Evolutionary conservation across 371 early-diverging fungal species (phyloP).

Genomic region (Saksenaea oblongispora): DNA sequence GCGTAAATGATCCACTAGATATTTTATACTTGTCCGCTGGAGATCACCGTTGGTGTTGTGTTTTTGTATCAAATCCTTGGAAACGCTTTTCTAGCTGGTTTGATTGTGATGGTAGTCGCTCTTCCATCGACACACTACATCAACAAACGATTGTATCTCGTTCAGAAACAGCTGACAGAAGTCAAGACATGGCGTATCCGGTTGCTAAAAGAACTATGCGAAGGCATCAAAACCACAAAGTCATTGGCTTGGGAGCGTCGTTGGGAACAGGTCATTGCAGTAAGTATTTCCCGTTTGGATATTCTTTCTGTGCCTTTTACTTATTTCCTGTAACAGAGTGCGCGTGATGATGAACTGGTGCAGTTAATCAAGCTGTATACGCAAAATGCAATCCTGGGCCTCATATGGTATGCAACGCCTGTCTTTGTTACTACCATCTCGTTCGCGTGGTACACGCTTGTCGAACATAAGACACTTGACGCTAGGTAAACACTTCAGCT

Average conservation of each 20-base stretch:
- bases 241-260: constrained; percentile 77
- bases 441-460: constrained; percentile 66
- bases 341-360: constrained; percentile 59
- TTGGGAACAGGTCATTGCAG: constrained; percentile 61
- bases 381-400: constrained; percentile 56
- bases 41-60: constrained; percentile 60
- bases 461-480: constrained; percentile 61
- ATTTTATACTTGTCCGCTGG: constrained; percentile 67
- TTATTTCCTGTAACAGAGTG: constrained; percentile 25
- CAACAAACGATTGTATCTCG: constrained; percentile 41
- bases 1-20: constrained; percentile 35
- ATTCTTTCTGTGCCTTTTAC: constrained; percentile 10
- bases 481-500: constrained; percentile 43
- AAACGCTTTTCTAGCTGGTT: constrained; percentile 65
- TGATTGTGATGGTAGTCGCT: constrained; percentile 60
- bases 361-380: constrained; percentile 57
- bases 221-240: constrained; percentile 75
- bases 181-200: constrained; percentile 64
- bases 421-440: constrained; percentile 66
- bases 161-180: constrained; percentile 56
- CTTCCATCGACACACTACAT: constrained; percentile 66
- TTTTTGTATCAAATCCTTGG: constrained; percentile 70
- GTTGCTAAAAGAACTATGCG: constrained; percentile 63
- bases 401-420: constrained; percentile 72
- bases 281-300: constrained; percentile 22